Evolutionary conservation across 805 yeast genomes (phyloP).

Genomic region (Kluyveromyces lactis): DNA sequence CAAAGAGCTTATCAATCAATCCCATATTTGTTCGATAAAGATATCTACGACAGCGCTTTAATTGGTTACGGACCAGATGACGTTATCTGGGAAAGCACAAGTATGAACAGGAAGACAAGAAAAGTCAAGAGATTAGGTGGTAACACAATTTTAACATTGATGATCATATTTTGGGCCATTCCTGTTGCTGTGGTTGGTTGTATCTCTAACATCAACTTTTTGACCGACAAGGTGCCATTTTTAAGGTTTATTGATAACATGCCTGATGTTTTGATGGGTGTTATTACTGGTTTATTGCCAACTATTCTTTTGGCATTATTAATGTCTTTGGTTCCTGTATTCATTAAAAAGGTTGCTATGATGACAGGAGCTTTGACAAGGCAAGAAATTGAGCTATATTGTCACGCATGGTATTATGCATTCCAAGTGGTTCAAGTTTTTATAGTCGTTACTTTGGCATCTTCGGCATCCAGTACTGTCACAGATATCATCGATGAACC

Average conservation of each 20-base stretch:
- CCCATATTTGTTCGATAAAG: slow-evolving; percentile 42
- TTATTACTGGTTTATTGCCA: slow-evolving; percentile 84
- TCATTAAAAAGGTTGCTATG: slow-evolving; percentile 70
- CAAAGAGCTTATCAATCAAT: slow-evolving; percentile 85
- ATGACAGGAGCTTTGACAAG: slow-evolving; percentile 62
- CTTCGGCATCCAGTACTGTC: slow-evolving; percentile 72
- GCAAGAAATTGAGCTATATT: slow-evolving; percentile 68
- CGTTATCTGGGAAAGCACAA: slow-evolving; percentile 72
- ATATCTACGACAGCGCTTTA: slow-evolving; percentile 35
- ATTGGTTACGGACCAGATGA: slow-evolving; percentile 75
- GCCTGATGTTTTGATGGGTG: slow-evolving; percentile 65
- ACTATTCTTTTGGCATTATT: slow-evolving; percentile 70
- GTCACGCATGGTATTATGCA: slow-evolving; percentile 83
- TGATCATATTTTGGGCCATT: slow-evolving; percentile 87
- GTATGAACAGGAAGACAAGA: slow-evolving; percentile 50
- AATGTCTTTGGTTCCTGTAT: slow-evolving; percentile 81
- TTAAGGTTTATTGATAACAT: slow-evolving; percentile 66
- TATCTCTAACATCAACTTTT: slow-evolving; percentile 74
- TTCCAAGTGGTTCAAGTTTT: slow-evolving; percentile 89
- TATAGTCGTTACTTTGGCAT: slow-evolving; percentile 72
- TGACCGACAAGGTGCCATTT: slow-evolving; percentile 65
- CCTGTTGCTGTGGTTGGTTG: slow-evolving; percentile 98
- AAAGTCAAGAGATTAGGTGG: slow-evolving; percentile 50
- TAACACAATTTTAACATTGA: slow-evolving; percentile 49
- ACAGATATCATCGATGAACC: slow-evolving; percentile 64